Percentiles rank a stretch among this genome's conserved stretches.
phyloP scores from a whole-genome alignment of 208 protist genomes.

The Trypanosoma conorhini region DNA sequence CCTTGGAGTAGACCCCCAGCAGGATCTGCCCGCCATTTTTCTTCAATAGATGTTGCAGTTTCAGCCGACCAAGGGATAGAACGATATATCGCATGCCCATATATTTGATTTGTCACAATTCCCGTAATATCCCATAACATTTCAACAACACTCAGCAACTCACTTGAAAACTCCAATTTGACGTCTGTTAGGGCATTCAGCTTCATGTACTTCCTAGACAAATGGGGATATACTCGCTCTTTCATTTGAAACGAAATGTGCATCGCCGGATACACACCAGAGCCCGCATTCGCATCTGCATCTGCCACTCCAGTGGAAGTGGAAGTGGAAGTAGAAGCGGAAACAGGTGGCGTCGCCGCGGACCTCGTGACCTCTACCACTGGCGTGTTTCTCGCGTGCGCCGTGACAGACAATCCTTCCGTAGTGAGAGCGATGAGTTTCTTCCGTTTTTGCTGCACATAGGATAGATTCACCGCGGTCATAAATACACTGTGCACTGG shows the following conservation, averaged over 20 bases:
- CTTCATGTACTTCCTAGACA: constrained; percentile 22
- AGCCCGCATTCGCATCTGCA: not conserved
- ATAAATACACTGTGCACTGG: constrained; percentile 5
- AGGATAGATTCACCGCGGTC: constrained; percentile 2
- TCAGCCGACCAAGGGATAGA: constrained; percentile 33
- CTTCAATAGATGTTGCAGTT: constrained; percentile 6
- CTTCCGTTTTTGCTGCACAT: not conserved
- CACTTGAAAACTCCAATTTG: constrained; percentile 27
- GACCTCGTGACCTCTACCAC: not conserved
- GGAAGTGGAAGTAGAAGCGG: not conserved
- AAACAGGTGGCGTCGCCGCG: not conserved
- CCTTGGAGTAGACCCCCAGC: constrained; percentile 13
- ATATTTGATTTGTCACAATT: constrained; percentile 35
- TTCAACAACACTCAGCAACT: constrained; percentile 30
- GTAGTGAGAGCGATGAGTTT: not conserved
- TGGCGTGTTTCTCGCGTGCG: not conserved
- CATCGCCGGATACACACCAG: not conserved
- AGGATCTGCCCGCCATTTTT: constrained; percentile 18
- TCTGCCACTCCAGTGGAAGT: no score
- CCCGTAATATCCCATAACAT: constrained; percentile 43
- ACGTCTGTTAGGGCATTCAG: constrained; percentile 11
- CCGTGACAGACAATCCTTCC: constrained; percentile 7
- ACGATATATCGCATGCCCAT: constrained; percentile 18
- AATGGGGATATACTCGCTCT: constrained; percentile 8
- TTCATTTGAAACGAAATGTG: constrained; percentile 6